A percentile compares a stretch with the other conserved stretches of the same genome.
Conservation (phyloP, 306 rosid genomes). For the Vigna angularis region DNA sequence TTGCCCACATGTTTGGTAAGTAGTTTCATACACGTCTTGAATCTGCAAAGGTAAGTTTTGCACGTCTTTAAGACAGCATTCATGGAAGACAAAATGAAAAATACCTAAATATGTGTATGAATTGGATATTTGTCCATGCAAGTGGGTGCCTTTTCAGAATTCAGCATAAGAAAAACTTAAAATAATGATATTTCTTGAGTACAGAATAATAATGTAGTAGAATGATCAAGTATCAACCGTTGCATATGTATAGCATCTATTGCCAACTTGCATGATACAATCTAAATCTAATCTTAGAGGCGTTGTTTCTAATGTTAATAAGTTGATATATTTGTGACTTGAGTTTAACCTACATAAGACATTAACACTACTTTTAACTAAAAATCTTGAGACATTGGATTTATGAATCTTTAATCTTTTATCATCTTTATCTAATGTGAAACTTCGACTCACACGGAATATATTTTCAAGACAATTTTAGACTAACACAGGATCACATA, state of each 20-base stretch:
- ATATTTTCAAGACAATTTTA: not conserved
- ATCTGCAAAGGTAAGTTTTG: constrained; percentile 62
- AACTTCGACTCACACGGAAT: no score
- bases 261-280: constrained; percentile 10
- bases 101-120: not conserved
- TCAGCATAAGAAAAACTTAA: not conserved
- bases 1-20: constrained; percentile 83
- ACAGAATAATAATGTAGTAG: not conserved
- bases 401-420: no score
- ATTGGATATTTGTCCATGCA: not conserved
- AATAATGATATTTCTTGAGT: not conserved
- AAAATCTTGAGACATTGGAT: no score
- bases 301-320: not conserved
- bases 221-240: not conserved
- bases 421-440: no score
- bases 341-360: no score
- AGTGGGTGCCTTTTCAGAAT: not conserved
- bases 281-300: not conserved
- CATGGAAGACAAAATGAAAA: not conserved
- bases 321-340: no score
- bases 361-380: no score
- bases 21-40: constrained; percentile 74
- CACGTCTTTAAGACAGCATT: constrained; percentile 23
- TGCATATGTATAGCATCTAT: not conserved
- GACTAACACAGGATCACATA: not conserved